phyloP scores from a whole-genome alignment of 345 rosid genomes.

The Kernera saxatilis region DNA sequence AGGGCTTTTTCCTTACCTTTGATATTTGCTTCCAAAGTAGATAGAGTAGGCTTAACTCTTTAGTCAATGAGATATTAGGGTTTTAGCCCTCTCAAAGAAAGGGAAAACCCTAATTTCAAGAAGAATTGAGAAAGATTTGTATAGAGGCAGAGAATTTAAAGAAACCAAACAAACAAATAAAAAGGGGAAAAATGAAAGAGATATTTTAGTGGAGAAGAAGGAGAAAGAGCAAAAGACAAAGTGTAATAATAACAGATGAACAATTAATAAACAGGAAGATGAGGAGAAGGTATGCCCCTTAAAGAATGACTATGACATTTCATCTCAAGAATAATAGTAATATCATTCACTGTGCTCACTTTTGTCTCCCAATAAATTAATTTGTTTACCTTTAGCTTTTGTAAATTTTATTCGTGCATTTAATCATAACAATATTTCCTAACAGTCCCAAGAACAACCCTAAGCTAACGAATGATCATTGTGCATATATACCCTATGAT shows the following conservation, averaged over 20 bases:
- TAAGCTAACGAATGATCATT: slow-evolving; percentile 20
- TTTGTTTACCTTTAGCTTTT: slow-evolving; percentile 21
- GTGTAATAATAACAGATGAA: slow-evolving; percentile 38
- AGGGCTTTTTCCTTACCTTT: slow-evolving; percentile 27
- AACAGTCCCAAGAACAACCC: slow-evolving; percentile 24
- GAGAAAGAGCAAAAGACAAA: slow-evolving; percentile 70
- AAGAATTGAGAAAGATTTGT: slow-evolving; percentile 25
- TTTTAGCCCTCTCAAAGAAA: slow-evolving; percentile 13
- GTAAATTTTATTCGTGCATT: slow-evolving; percentile 36
- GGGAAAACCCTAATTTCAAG: slow-evolving; percentile 31
- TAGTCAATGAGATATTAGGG: slow-evolving; percentile 32
- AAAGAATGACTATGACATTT: slow-evolving; percentile 66
- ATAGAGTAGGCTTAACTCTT: slow-evolving; percentile 30
- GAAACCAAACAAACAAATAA: slow-evolving; percentile 27
- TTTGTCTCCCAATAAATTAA: slow-evolving; percentile 43
- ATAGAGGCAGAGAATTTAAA: slow-evolving; percentile 25
- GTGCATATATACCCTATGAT: neutral
- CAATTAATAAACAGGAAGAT: slow-evolving; percentile 44
- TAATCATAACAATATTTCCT: slow-evolving; percentile 27
- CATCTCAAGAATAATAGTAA: slow-evolving; percentile 64
- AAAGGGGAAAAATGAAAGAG: slow-evolving; percentile 1
- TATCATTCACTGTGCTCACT: slow-evolving; percentile 32
- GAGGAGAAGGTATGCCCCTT: slow-evolving; percentile 41
- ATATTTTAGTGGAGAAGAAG: slow-evolving; percentile 30
- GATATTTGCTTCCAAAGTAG: slow-evolving; percentile 26